A percentile compares a stretch with the other conserved stretches of the same genome.
These are phyloP conservation scores for Botryotinia calthae DNA, from an alignment of 2,329 filamentous ascomycete genomes.

Conservation along the genomic window DNA sequence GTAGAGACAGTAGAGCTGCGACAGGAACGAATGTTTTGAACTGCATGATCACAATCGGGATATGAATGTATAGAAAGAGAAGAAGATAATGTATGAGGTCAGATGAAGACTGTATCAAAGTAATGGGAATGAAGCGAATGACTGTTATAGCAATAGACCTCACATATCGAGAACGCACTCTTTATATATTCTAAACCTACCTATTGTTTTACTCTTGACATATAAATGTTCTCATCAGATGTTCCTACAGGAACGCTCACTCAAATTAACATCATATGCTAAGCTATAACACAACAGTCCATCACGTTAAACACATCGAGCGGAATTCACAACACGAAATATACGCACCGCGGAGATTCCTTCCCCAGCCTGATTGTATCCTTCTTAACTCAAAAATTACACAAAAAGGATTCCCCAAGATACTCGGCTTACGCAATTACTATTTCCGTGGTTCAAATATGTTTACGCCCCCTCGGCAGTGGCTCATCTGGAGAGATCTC, in stretches of 20 bases:
- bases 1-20: constrained; percentile 2
- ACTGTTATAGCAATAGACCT: background rate
- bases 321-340: background rate
- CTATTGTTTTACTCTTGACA: background rate
- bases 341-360: background rate
- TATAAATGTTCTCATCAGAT: background rate
- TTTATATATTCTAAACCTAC: background rate
- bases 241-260: background rate
- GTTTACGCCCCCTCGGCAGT: background rate
- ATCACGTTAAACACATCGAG: background rate
- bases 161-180: background rate
- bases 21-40: background rate
- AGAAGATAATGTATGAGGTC: background rate
- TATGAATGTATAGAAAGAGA: background rate
- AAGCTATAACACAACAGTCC: background rate
- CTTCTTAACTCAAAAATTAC: background rate
- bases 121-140: background rate
- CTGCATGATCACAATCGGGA: background rate
- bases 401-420: background rate
- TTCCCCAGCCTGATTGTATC: background rate
- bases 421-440: background rate
- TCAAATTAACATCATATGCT: background rate
- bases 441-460: background rate
- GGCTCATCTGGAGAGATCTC: background rate
- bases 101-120: background rate